Conservation (phyloP, 495 filamentous ascomycete species). For the Penicillium malachiteum region DNA sequence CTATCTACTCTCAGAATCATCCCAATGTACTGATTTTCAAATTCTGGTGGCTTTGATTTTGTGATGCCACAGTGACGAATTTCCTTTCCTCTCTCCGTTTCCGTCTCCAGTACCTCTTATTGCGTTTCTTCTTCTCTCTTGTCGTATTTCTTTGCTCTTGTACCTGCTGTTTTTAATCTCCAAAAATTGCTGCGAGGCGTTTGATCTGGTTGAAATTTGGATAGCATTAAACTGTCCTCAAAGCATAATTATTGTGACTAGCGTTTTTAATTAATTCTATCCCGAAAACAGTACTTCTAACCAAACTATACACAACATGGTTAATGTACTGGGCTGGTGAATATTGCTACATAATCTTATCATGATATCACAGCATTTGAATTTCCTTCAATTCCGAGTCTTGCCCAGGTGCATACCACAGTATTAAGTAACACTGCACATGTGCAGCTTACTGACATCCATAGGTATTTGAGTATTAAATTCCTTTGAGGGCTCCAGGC, state of each 20-base stretch:
- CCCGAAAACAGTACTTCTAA: background rate
- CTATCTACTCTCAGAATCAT: background rate
- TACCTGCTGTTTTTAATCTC: background rate
- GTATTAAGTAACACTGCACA: too few species aligned
- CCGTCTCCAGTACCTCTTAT: constrained; percentile 14
- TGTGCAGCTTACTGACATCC: too few species aligned
- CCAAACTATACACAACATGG: background rate
- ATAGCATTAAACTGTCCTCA: background rate
- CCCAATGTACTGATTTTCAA: constrained; percentile 9
- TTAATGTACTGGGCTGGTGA: background rate
- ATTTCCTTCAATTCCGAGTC: too few species aligned
- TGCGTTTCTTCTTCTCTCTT: constrained; percentile 19
- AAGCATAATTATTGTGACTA: constrained; percentile 1
- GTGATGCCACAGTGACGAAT: constrained; percentile 38
- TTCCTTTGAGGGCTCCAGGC: too few species aligned
- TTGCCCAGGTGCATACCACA: too few species aligned
- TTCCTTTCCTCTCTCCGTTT: constrained; percentile 25
- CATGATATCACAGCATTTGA: too few species aligned
- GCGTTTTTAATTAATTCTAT: background rate
- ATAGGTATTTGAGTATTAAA: too few species aligned
- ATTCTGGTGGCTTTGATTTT: constrained; percentile 20
- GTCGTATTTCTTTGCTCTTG: background rate
- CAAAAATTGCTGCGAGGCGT: constrained; percentile 25
- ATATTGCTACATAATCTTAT: background rate
- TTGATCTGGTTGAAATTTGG: constrained; percentile 1